Evolutionary conservation across 768 basidiomycete genomes (phyloP), one percentile per base, ranked within the genome.

Genomic region (Naganishia randhawae): DNA sequence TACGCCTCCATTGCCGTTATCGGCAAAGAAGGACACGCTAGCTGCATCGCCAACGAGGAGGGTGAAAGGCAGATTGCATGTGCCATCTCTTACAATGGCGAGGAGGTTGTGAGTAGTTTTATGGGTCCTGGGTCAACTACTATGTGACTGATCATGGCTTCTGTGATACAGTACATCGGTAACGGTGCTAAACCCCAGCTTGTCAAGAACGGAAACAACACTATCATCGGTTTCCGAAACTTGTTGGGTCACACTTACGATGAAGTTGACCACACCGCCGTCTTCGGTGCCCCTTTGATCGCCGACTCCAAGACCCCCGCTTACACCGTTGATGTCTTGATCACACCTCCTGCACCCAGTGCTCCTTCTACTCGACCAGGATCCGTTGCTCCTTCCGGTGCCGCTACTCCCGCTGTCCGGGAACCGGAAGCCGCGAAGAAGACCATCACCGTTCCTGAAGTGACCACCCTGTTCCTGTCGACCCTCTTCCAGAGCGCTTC

Each of bases 21-120:
- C 76, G 91, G 90, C 74, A 97, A 96, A 85, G 92, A 96, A 81
- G 91, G 91, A 14, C 83, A 89, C 33, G 88, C 94, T 50, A 91
- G 93, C 76, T 95, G 91, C 78, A 97, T 98, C 69, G 96, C 94
- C 6, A 98, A 97, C 78, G 94, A 98, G 78, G 95, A 98, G 78
- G 95, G 96, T 33, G 95, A 97, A 77, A 88, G 96, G 35, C 95
- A 99, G 82, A 98, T 99, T 75, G 92, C 92, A 0, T 92, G 91
- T 77, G 92, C 92, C 31, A 83, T 98, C 65, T 86, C 93, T 0
- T 98, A 95, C 79, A 86, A 86, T 45, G 92, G 92, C 31, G 91
- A 95, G 80, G 90, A 97, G 80, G 87, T 89, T 78, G 93, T 92
- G 76, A 73, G 89, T 84, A 10, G 31, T 54, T n/a, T 50, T 17